These are phyloP conservation scores for Aspergillus ustus DNA, from an alignment of 2,329 filamentous ascomycete species.

Conservation along the genomic window DNA sequence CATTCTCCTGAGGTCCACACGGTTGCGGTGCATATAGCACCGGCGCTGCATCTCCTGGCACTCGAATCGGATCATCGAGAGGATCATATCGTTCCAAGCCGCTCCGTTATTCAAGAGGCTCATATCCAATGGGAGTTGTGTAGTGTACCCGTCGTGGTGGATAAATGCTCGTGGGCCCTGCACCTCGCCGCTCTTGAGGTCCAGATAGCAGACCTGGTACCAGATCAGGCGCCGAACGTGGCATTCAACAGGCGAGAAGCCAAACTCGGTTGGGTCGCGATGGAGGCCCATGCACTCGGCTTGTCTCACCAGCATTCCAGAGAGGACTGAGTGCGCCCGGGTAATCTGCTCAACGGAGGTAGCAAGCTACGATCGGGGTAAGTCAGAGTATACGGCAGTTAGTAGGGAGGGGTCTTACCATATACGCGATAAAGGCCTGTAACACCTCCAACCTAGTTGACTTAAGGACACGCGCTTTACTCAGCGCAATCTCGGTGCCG, in stretches of 20 bases:
- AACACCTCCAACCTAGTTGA: background rate
- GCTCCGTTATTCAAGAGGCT: background rate
- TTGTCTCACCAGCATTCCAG: background rate
- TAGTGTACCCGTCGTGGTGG: slow-evolving; percentile 3
- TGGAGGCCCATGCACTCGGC: slow-evolving; percentile 12
- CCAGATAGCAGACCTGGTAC: slow-evolving; percentile 11
- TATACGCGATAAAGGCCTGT: slow-evolving; percentile 7
- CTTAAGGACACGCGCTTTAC: background rate
- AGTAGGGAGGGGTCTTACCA: no score
- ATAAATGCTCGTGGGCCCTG: slow-evolving; percentile 7
- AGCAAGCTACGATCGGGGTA: background rate
- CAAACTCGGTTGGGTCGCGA: slow-evolving; percentile 5
- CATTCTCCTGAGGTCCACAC: background rate
- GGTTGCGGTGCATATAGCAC: background rate
- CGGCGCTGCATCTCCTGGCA: slow-evolving; percentile 11
- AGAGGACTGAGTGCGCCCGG: background rate
- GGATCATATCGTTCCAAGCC: background rate
- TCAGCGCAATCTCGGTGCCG: slow-evolving; percentile 2
- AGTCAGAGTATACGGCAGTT: no score
- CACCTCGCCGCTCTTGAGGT: background rate
- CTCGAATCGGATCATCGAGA: slow-evolving; percentile 6
- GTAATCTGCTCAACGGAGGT: background rate
- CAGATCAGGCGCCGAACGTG: slow-evolving; percentile 6
- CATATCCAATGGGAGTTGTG: background rate
- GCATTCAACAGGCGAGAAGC: background rate